Evolutionary conservation across 2,329 filamentous ascomycete species (phyloP).

Genomic region (Pseudogymnoascus sp.): DNA sequence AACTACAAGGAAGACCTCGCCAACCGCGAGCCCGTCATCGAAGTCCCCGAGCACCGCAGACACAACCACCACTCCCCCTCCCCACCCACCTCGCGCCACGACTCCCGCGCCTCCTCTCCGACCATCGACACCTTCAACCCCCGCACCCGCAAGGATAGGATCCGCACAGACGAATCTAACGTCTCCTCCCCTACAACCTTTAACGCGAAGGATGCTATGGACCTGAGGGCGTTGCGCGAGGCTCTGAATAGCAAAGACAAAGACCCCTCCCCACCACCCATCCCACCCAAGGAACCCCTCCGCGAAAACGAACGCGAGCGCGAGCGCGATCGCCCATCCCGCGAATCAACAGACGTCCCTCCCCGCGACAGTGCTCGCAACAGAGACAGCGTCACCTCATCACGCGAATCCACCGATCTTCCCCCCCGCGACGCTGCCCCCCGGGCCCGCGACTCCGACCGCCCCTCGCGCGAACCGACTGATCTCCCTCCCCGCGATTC

Average conservation of each 20-base stretch:
- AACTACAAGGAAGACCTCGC: constrained; percentile 24
- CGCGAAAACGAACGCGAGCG: not conserved
- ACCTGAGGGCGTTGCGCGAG: constrained; percentile 26
- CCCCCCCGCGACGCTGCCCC: not conserved
- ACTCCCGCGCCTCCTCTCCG: constrained; percentile 17
- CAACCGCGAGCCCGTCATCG: constrained; percentile 13
- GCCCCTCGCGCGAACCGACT: not conserved
- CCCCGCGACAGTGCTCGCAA: not conserved
- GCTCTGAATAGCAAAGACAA: constrained; percentile 22
- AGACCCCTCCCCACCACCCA: not conserved
- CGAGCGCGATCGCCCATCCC: not conserved
- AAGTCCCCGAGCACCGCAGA: constrained; percentile 14
- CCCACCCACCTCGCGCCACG: constrained; percentile 16
- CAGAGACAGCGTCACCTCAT: not conserved
- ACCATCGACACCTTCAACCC: not conserved
- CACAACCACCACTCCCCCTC: constrained; percentile 9
- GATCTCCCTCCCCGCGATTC: not conserved
- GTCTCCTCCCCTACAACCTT: constrained; percentile 19
- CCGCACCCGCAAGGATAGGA: constrained; percentile 7
- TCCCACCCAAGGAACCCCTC: constrained; percentile 14
- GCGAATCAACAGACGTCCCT: not conserved
- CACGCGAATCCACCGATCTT: not conserved
- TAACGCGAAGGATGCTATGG: constrained; percentile 28
- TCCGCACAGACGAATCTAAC: not conserved
- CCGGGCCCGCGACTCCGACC: not conserved